Evolutionary conservation across 73 alveolate species (phyloP).

Genomic region (Paramecium bursaria): DNA sequence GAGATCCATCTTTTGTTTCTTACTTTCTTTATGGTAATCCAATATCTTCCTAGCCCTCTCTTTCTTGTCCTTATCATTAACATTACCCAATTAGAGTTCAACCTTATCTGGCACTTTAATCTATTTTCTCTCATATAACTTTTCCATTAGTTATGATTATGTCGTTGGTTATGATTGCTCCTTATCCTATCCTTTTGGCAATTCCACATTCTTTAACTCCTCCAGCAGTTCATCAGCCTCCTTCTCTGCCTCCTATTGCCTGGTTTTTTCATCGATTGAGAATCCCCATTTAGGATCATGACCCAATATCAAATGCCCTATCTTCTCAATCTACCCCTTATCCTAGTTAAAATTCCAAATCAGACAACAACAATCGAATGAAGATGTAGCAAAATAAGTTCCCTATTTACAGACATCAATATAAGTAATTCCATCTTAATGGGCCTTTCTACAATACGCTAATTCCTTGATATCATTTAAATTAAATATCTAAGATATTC

Average conservation of each 20-base stretch:
- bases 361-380: conserved; percentile 95
- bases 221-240: conserved; percentile 57
- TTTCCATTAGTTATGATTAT: conserved; percentile 21
- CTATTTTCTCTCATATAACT: conserved; percentile 25
- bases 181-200: conserved; percentile 19
- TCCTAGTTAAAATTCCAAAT: conserved; percentile 87
- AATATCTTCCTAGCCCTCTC: conserved; percentile 55
- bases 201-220: conserved; percentile 18
- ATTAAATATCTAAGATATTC: conserved; percentile 69
- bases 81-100: not conserved
- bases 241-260: conserved; percentile 47
- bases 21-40: conserved; percentile 30
- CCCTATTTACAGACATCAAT: conserved; percentile 87
- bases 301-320: conserved; percentile 95
- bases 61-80: conserved; percentile 15
- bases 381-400: conserved; percentile 85
- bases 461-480: conserved; percentile 67
- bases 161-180: conserved; percentile 34
- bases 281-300: conserved; percentile 93
- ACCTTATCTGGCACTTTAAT: not conserved
- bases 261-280: conserved; percentile 77
- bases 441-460: conserved; percentile 86
- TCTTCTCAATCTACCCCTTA: conserved; percentile 47
- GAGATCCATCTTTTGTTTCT: conserved; percentile 1
- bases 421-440: conserved; percentile 93